Percentiles rank a stretch among this genome's conserved stretches.
Conservation (phyloP, 2,329 filamentous ascomycete species). For the Aspergillus brunneoviolaceus region DNA sequence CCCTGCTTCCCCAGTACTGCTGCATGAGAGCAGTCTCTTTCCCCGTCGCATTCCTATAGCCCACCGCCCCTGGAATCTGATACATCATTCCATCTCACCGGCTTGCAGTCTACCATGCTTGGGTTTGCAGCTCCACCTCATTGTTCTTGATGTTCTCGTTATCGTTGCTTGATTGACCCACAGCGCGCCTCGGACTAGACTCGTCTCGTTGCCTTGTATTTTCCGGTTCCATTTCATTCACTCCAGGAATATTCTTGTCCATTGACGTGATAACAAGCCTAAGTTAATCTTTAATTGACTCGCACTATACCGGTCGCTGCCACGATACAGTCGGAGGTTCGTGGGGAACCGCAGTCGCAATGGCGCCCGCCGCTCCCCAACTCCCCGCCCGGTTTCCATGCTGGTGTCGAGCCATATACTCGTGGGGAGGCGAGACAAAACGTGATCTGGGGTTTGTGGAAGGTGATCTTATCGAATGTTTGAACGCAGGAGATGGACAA, state of each 20-base stretch:
- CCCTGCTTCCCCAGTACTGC: neutral
- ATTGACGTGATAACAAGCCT: neutral
- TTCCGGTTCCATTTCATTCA: neutral
- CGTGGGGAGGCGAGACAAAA: conserved; percentile 93
- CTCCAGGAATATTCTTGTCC: neutral
- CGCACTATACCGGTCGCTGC: neutral
- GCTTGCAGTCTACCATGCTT: conserved; percentile 13
- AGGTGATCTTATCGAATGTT: conserved; percentile 94
- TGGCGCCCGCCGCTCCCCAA: conserved; percentile 49
- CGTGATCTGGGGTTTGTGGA: conserved; percentile 95
- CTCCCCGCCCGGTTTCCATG: conserved; percentile 81
- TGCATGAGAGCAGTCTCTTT: neutral
- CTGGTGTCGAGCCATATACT: conserved; percentile 89
- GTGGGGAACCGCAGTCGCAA: conserved; percentile 26
- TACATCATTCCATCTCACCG: conserved; percentile 5
- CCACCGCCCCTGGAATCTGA: neutral
- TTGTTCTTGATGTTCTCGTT: conserved; percentile 9
- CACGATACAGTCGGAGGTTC: neutral
- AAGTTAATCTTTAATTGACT: neutral
- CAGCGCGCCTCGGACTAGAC: neutral
- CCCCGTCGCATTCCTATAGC: neutral
- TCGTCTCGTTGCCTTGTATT: neutral
- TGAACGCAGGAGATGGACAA: conserved; percentile 94
- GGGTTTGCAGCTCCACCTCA: conserved; percentile 9
- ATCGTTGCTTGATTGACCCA: conserved; percentile 5